These are phyloP conservation scores for Gossypium schwendimanii DNA, from an alignment of 441 rosid species.

Conservation along the genomic window DNA sequence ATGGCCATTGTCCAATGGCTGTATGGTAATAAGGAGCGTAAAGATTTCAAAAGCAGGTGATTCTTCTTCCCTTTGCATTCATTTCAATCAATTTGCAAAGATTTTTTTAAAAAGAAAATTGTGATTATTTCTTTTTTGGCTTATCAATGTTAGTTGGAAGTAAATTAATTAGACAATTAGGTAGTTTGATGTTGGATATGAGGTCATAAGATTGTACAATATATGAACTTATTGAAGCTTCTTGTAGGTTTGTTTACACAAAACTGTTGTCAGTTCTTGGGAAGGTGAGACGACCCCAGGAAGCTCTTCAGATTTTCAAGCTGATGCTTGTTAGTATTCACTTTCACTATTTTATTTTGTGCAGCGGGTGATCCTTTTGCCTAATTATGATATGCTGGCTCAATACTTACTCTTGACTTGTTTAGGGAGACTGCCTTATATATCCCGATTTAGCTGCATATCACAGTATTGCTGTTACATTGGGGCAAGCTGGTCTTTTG, in stretches of 20 bases:
- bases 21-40: conserved; percentile 48
- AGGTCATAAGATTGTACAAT: not conserved
- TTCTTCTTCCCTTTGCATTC: not conserved
- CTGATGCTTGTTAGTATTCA: conserved; percentile 60
- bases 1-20: conserved; percentile 73
- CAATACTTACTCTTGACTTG: conserved; percentile 23
- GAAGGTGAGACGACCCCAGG: conserved; percentile 54
- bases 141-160: not conserved
- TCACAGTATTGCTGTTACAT: conserved; percentile 66
- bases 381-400: conserved; percentile 15
- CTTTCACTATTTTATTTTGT: conserved; percentile 15
- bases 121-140: not conserved
- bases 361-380: not conserved
- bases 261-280: conserved; percentile 81
- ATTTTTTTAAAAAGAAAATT: not conserved
- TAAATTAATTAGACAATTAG: not conserved
- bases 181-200: not conserved
- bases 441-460: conserved; percentile 94
- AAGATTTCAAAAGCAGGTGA: conserved; percentile 67
- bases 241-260: conserved; percentile 86
- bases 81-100: not conserved
- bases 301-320: conserved; percentile 61
- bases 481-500: conserved; percentile 78
- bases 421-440: conserved; percentile 62
- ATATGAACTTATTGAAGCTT: not conserved